Evolutionary conservation across 2,329 filamentous ascomycete genomes (phyloP), one percentile per base, ranked within the genome.

Genomic region (Tympanopsis confertula): DNA sequence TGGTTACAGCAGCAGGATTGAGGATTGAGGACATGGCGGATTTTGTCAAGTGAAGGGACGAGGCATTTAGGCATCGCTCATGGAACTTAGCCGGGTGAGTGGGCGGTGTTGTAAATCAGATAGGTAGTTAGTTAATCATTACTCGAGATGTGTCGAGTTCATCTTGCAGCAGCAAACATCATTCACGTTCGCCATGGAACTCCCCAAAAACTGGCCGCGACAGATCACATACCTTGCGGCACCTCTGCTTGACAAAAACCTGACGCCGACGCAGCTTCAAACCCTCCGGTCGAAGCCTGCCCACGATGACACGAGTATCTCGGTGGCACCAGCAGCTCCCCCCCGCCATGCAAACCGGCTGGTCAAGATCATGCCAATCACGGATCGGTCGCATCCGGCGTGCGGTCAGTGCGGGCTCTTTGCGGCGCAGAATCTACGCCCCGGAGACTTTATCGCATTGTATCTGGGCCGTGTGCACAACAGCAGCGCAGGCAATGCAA

Each of bases 381-480:
- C 47, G 0, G 52, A 66, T 37, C 52, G 65, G 0, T 45, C 51
- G 0, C 77, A 82, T 47, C 77, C 77, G 0, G 76, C 77, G 12
- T 46, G 58, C 46, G 68, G 69, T 3, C 77, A 82, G 52, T 54
- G 50, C 37, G 77, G 77, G 1, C 69, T 82, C 20, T 80, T 79
- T 48, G 74, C 78, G 3, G 56, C 68, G 1, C 63, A 62, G 5
- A 51, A 65, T 38, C 63, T 82, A 7, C 50, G 58, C 12, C 66
- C 76, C 0, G 74, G 71, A 2, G 57, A 62, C 2, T 67, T 80
- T 32, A 65, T 82, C 36, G 46, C 81, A n/a, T 68, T 69, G 14
- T 82, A 82, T 50, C 58, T 79, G 3, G 78, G 78, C 4, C 57
- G 70, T 13, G 59, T 77, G 35, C 77, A 82, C 53, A 57, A 60